Evolutionary conservation across 2,329 filamentous ascomycete genomes (phyloP), one percentile per base, ranked within the genome.

Genomic region (Botrytis cinerea): DNA sequence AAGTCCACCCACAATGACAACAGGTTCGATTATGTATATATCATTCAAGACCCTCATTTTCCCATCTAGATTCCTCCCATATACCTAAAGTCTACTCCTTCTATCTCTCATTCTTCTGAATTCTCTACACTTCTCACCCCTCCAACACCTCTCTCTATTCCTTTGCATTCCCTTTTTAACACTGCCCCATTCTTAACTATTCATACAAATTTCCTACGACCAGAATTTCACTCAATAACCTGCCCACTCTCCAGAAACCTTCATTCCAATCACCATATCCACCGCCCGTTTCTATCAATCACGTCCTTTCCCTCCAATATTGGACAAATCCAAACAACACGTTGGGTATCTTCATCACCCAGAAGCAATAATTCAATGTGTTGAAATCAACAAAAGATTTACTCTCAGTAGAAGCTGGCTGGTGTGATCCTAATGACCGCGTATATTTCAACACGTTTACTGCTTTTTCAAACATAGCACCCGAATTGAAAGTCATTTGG

Each of bases 341-440:
- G 3, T 9, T 57, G 16, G 7, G 18, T 57, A 18, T 57, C 8
- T 57, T 57, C 8, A 57, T 57, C 51, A 9, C 16, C 7, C 7
- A n/a, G 14, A 57, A 28, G 14, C 3, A 4, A 8, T 32, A 28
- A 0, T 32, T 57, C 6, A 28, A 18, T 8, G 18, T 18, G 8
- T 32, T 4, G n/a, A 57, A 10, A 28, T 4, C 16, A 16, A 9
- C 1, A 14, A 57, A 57, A 32, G 14, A 28, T 0, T 32, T 32
- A 0, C 14, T 28, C 16, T 18, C 0, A 9, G 14, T 18, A 18
- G n/a, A 32, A 57, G 16, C 18, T 18, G 6, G 1, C 8, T 57
- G 1, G 14, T 18, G 18, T 28, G 51, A 8, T 28, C 6, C 6
- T 2, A 32, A 16, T 1, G 14, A 6, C 14, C 7, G 14, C 1